phyloP scores from a whole-genome alignment of 2,329 filamentous ascomycete species.

The Alternaria panax region DNA sequence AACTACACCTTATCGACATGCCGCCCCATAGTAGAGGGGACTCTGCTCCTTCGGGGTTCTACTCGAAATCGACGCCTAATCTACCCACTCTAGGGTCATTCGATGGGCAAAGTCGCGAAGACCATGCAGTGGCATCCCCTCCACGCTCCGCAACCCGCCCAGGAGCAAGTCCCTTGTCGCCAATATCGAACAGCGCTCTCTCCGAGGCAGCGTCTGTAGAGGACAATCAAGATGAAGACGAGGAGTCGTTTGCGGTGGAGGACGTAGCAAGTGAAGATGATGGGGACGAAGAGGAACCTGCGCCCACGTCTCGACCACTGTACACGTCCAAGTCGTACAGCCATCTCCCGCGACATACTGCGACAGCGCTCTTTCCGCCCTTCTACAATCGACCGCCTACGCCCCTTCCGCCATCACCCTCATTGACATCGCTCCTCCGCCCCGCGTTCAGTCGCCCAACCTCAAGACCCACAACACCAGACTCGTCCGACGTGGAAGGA shows the following conservation, averaged over 20 bases:
- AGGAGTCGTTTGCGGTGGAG: constrained; percentile 27
- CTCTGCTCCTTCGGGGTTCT: constrained; percentile 49
- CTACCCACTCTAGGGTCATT: constrained; percentile 53
- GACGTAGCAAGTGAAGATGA: constrained; percentile 30
- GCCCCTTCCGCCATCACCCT: constrained; percentile 89
- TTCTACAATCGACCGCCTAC: constrained; percentile 98
- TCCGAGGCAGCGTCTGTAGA: constrained; percentile 48
- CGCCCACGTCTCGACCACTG: constrained; percentile 44
- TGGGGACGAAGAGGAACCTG: constrained; percentile 13
- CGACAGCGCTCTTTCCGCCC: constrained; percentile 69
- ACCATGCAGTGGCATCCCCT: constrained; percentile 5
- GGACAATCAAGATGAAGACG: constrained; percentile 25
- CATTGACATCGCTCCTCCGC: constrained; percentile 87
- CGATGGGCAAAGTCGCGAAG: constrained; percentile 17
- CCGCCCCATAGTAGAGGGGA: constrained; percentile 54
- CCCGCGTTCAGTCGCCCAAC: constrained; percentile 64
- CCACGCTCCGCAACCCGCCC: constrained; percentile 15
- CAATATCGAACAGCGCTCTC: constrained; percentile 33
- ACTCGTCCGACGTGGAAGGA: constrained; percentile 83
- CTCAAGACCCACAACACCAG: constrained; percentile 90
- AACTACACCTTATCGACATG: constrained; percentile 43
- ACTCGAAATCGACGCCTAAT: constrained; percentile 58
- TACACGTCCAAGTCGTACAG: constrained; percentile 56
- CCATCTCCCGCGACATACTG: constrained; percentile 50
- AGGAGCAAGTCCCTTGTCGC: constrained; percentile 28